Evolutionary conservation across 345 rosid species (phyloP).

Genomic region (Eucalyptus pauciflora): DNA sequence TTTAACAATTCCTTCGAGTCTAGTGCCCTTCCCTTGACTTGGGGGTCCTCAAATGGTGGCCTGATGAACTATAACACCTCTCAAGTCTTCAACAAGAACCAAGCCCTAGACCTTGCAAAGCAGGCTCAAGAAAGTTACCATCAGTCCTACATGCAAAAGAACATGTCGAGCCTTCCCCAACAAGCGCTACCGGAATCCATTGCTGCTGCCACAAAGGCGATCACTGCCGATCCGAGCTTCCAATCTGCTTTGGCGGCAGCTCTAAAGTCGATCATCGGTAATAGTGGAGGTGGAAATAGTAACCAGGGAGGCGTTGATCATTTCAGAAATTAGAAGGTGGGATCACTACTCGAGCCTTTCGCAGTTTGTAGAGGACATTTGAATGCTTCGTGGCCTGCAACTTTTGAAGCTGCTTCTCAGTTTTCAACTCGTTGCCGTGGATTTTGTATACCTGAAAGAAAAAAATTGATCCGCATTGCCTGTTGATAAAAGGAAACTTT

Average conservation of each 20-base stretch:
- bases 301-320: neutral
- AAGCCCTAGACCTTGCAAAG: neutral
- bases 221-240: constrained; percentile 31
- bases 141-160: constrained; percentile 7
- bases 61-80: neutral
- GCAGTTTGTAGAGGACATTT: neutral
- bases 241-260: constrained; percentile 30
- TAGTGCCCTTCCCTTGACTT: neutral
- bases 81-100: neutral
- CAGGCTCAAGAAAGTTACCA: neutral
- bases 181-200: constrained; percentile 11
- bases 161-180: neutral
- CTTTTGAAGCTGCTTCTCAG: neutral
- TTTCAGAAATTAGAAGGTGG: neutral
- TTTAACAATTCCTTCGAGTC: neutral
- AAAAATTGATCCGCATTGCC: neutral
- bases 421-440: neutral
- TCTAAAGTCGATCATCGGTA: constrained; percentile 15
- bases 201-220: constrained; percentile 27
- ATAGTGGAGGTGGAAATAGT: neutral
- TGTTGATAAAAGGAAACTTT: neutral
- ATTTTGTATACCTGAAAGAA: neutral
- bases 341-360: neutral
- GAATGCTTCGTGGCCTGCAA: neutral
- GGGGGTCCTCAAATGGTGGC: neutral